Evolutionary conservation across 306 rosid species (phyloP), one percentile per base, ranked within the genome.

Genomic region (Alnus glutinosa): DNA sequence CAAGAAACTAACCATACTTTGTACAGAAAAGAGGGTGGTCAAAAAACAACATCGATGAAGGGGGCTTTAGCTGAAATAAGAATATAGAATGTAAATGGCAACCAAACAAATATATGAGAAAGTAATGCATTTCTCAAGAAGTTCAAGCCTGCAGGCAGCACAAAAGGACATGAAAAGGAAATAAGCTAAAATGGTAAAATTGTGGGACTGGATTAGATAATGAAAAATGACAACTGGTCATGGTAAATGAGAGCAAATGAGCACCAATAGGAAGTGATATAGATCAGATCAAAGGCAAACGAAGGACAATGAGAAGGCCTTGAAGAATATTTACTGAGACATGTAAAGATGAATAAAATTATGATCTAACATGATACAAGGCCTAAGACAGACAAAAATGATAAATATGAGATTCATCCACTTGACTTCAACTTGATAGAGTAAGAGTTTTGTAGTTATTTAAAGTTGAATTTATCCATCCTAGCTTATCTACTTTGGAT

Each of bases 151-250:
- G 39, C 44, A 32, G 7, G 44, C 4, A 63, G 18, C 42, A 63
- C 8, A 23, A 1, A 2, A 15, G 23, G 70, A 36, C 47, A 2
- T 2, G 47, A 64, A 7, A 42, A 64, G 47, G n/a, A 64, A 36
- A 64, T 64, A 32, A 64, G 70, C 48, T 36, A 16, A 64, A 64
- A 64, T 14, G 70, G 44, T 36, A 64, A 64, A 36, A 64, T 12
- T 14, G 47, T 34, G 9, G 70, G 48, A 64, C 66, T 59, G 1
- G 36, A 59, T 28, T 19, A 23, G 37, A 59, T 28, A 59, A 59
- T 59, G 32, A 9, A 8, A 59, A 28, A 9, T n/a, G 12, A 28
- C 7, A 28, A 28, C 66, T 23, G 14, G 2, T 5, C 61, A 10
- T 23, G 66, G 66, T 28, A 1, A 28, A 19, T 4, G 32, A 59